These are phyloP conservation scores for Termitomyces titanicus DNA, from an alignment of 768 basidiomycete genomes.

Conservation along the genomic window DNA sequence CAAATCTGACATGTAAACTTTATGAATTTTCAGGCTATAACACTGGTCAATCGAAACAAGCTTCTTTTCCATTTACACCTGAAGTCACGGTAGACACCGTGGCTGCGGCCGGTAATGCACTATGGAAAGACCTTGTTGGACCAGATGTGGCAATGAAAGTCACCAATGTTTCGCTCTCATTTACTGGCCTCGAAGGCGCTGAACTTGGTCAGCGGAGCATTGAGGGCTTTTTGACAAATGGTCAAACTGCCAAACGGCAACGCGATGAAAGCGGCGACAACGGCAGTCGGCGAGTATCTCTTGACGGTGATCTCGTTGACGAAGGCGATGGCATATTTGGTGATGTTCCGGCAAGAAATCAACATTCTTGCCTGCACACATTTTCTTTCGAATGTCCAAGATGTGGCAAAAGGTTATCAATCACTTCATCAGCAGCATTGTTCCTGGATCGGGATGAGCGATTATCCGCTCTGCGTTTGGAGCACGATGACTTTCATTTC, in stretches of 20 bases:
- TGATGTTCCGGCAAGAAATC: not conserved
- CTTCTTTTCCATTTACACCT: conserved; percentile 79
- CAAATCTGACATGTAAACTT: not conserved
- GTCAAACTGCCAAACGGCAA: conserved; percentile 34
- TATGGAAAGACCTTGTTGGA: conserved; percentile 88
- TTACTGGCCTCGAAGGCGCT: conserved; percentile 71
- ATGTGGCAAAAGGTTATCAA: conserved; percentile 46
- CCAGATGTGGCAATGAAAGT: conserved; percentile 54
- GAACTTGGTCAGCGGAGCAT: conserved; percentile 85
- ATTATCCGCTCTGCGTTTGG: conserved; percentile 46
- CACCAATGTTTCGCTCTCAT: conserved; percentile 67
- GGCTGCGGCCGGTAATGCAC: conserved; percentile 66
- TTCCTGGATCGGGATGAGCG: conserved; percentile 31
- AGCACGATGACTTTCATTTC: conserved; percentile 90
- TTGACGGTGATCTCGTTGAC: conserved; percentile 1
- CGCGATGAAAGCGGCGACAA: conserved; percentile 27
- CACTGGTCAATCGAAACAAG: conserved; percentile 72
- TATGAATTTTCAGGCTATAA: conserved; percentile 52
- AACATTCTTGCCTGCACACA: conserved; percentile 2
- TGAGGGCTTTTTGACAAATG: conserved; percentile 73
- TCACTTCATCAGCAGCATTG: conserved; percentile 18
- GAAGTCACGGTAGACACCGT: conserved; percentile 76
- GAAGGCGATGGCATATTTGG: not conserved
- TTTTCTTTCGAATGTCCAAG: conserved; percentile 54
- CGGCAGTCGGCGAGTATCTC: conserved; percentile 1